These are phyloP conservation scores for Populus ilicifolia DNA, from an alignment of 345 rosid species.

Conservation along the genomic window DNA sequence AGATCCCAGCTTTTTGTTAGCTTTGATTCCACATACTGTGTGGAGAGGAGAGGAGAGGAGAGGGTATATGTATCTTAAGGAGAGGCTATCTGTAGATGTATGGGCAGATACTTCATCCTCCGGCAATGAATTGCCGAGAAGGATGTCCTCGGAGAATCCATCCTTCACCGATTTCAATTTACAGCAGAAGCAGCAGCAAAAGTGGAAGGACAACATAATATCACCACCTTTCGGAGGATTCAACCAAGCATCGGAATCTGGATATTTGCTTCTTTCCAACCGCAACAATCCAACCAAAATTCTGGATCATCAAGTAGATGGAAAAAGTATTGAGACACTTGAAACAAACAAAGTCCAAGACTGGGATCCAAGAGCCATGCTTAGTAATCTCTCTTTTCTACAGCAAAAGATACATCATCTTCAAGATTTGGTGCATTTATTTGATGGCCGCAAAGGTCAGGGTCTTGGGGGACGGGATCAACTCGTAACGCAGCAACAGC, in stretches of 20 bases:
- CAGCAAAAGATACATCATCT: constrained; percentile 85
- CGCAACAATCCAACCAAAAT: constrained; percentile 33
- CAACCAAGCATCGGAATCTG: constrained; percentile 29
- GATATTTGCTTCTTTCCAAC: constrained; percentile 24
- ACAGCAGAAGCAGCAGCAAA: constrained; percentile 43
- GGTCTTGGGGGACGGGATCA: constrained; percentile 47
- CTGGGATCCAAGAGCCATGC: constrained; percentile 84
- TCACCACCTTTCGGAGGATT: constrained; percentile 45
- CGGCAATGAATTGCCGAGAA: constrained; percentile 31
- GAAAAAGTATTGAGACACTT: constrained; percentile 35
- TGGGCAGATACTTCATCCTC: constrained; percentile 53
- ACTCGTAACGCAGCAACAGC: constrained; percentile 67
- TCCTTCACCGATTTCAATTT: constrained; percentile 34
- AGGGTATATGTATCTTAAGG: constrained; percentile 54
- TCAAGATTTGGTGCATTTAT: constrained; percentile 76
- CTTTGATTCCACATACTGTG: constrained; percentile 11
- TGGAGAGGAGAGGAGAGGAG: constrained; percentile 8
- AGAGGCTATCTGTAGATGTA: constrained; percentile 37
- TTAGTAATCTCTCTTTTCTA: constrained; percentile 75
- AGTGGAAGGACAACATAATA: constrained; percentile 58
- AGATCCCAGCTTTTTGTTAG: constrained; percentile 14
- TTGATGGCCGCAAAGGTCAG: constrained; percentile 53
- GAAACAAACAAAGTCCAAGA: constrained; percentile 46
- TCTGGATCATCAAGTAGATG: constrained; percentile 21
- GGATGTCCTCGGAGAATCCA: constrained; percentile 25